These are phyloP conservation scores for Lupinus albus DNA, from an alignment of 306 rosid genomes.

Conservation along the genomic window DNA sequence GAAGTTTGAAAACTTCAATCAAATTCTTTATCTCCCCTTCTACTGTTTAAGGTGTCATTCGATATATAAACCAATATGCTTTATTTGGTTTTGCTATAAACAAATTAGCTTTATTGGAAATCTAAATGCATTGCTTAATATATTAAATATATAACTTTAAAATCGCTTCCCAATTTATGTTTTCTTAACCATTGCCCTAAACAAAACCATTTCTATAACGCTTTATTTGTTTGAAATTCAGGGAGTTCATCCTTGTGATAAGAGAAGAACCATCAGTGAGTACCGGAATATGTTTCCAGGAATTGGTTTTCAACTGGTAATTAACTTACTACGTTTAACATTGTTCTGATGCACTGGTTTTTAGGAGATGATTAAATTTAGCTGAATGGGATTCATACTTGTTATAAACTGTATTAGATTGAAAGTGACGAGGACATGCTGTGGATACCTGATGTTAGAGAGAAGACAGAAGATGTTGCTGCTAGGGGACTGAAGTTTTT, in stretches of 20 bases:
- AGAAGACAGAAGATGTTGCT: slow-evolving; percentile 56
- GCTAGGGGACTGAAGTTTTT: slow-evolving; percentile 75
- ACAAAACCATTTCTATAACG: background rate
- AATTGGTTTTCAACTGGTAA: slow-evolving; percentile 72
- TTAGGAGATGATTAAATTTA: slow-evolving; percentile 19
- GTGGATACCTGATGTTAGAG: slow-evolving; percentile 72
- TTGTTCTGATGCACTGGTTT: slow-evolving; percentile 31
- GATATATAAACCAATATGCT: slow-evolving; percentile 8
- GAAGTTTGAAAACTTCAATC: slow-evolving; percentile 1
- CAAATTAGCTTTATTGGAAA: too few relatives aligned
- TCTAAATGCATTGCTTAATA: too few relatives aligned
- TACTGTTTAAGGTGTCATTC: slow-evolving; percentile 1
- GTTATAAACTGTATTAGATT: slow-evolving; percentile 49
- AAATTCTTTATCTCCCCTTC: slow-evolving; percentile 15
- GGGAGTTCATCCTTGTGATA: slow-evolving; percentile 87
- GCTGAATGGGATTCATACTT: slow-evolving; percentile 25
- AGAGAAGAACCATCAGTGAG: slow-evolving; percentile 74
- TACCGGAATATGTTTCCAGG: slow-evolving; percentile 79
- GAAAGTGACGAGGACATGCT: slow-evolving; percentile 68
- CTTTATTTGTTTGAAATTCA: slow-evolving; percentile 42
- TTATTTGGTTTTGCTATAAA: too few relatives aligned
- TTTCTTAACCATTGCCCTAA: too few relatives aligned
- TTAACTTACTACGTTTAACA: slow-evolving; percentile 2
- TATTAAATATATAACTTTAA: too few relatives aligned
- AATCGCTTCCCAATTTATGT: too few relatives aligned